Percentiles rank a stretch among this genome's conserved stretches.
Evolutionary conservation across 805 yeast genomes (phyloP).

Genomic region (Starmerella lactis-condensi): DNA sequence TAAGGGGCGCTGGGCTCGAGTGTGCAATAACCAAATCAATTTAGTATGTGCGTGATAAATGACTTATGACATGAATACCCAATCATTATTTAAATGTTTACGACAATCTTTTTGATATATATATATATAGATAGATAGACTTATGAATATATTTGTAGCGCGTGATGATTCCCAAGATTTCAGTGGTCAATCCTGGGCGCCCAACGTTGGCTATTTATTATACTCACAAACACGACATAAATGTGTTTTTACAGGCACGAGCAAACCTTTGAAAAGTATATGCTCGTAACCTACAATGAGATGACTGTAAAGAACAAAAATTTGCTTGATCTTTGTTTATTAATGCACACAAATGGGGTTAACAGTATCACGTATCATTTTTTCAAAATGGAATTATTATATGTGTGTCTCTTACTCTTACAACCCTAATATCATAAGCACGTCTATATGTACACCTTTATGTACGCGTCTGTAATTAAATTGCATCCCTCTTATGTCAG

Average conservation of each 20-base stretch:
- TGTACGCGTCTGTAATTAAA: background rate
- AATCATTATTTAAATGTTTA: no score
- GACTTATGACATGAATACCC: background rate
- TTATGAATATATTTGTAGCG: conserved; percentile 14
- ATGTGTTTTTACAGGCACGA: background rate
- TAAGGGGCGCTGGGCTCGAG: conserved; percentile 13
- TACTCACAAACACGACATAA: conserved; percentile 7
- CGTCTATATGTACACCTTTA: background rate
- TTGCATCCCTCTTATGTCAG: conserved; percentile 27
- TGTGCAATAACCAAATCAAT: conserved; percentile 6
- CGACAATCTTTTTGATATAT: no score
- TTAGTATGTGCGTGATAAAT: background rate
- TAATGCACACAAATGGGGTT: background rate
- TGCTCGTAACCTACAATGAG: conserved; percentile 1
- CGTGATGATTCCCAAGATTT: conserved; percentile 24
- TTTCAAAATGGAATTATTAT: background rate
- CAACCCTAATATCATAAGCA: background rate
- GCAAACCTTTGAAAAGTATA: no score
- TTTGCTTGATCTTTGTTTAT: background rate
- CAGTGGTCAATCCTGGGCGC: conserved; percentile 22
- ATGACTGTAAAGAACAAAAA: conserved; percentile 13
- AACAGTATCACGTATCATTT: conserved; percentile 1
- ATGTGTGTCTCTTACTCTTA: background rate
- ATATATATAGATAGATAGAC: background rate
- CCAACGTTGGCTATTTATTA: conserved; percentile 20